Conservation (phyloP, 2,329 filamentous ascomycete genomes). For the Aspergillus fructus region DNA sequence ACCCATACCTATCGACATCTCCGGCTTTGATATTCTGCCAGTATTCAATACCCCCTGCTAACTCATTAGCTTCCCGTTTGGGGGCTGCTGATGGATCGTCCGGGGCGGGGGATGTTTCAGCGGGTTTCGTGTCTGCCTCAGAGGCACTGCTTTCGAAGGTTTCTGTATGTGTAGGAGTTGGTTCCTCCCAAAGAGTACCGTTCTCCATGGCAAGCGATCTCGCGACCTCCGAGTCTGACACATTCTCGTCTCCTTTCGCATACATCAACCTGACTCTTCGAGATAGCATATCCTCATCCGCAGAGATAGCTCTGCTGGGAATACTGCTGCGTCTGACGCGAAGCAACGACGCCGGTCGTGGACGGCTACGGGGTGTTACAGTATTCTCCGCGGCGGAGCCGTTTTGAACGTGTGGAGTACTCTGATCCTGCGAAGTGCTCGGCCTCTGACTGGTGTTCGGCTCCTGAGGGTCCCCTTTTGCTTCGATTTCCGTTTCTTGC, state of each 20-base stretch:
- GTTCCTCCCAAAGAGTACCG: constrained; percentile 43
- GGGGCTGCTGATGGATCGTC: constrained; percentile 36
- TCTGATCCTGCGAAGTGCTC: not conserved
- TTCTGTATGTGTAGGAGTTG: constrained; percentile 27
- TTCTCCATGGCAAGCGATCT: constrained; percentile 38
- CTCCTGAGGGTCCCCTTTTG: not conserved
- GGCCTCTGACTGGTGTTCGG: not conserved
- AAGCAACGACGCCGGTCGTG: constrained; percentile 37
- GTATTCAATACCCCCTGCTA: constrained; percentile 64
- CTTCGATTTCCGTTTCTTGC: constrained; percentile 9
- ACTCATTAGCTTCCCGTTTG: constrained; percentile 54
- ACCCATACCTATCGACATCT: constrained; percentile 65
- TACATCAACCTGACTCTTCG: constrained; percentile 65
- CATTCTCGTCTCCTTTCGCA: constrained; percentile 58
- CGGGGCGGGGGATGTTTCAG: constrained; percentile 25
- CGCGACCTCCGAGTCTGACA: constrained; percentile 43
- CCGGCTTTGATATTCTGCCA: constrained; percentile 61
- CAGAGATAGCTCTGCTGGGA: constrained; percentile 55
- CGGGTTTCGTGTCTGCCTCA: constrained; percentile 27
- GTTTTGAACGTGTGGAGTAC: constrained; percentile 16
- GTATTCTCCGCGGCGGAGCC: constrained; percentile 19
- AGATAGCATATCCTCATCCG: constrained; percentile 63
- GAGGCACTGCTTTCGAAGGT: constrained; percentile 28
- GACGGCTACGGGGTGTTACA: constrained; percentile 26
- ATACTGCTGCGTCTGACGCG: constrained; percentile 38